Evolutionary conservation across 2,329 filamentous ascomycete species (phyloP).

Genomic region (Nigrospora sphaerica): DNA sequence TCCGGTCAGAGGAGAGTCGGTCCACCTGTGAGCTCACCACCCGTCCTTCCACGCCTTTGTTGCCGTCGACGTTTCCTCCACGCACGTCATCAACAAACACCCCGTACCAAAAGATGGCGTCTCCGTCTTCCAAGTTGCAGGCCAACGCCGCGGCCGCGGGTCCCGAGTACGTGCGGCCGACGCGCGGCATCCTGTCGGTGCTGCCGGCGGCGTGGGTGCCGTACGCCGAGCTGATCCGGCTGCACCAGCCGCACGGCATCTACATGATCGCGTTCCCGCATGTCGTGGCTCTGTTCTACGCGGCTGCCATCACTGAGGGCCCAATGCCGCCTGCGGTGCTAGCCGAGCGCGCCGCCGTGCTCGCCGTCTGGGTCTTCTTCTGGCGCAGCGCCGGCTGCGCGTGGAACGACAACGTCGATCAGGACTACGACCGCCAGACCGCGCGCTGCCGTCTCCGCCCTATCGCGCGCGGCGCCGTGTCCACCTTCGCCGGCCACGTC

Average conservation of each 20-base stretch:
- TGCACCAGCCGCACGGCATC: conserved; percentile 42
- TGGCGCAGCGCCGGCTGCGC: conserved; percentile 44
- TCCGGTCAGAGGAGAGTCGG: too few species aligned
- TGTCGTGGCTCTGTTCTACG: conserved; percentile 35
- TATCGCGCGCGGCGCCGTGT: conserved; percentile 40
- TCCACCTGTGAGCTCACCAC: too few species aligned
- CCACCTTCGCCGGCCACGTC: conserved; percentile 16
- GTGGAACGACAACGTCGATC: conserved; percentile 50
- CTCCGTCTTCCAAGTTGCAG: too few species aligned
- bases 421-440: conserved; percentile 44
- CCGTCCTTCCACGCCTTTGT: too few species aligned
- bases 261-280: conserved; percentile 47
- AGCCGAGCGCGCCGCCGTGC: conserved; percentile 26
- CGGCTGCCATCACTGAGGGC: conserved; percentile 23
- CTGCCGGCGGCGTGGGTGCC: conserved; percentile 44
- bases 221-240: conserved; percentile 44
- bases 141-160: too few species aligned
- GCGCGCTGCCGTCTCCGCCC: conserved; percentile 42
- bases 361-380: conserved; percentile 32
- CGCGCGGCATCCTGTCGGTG: conserved; percentile 29
- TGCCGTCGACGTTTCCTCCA: too few species aligned
- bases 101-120: too few species aligned
- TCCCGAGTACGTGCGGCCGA: too few species aligned
- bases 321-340: not conserved
- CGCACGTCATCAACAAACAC: too few species aligned